Evolutionary conservation across 2,329 filamentous ascomycete genomes (phyloP).

Genomic region (Cladosporium phlei): DNA sequence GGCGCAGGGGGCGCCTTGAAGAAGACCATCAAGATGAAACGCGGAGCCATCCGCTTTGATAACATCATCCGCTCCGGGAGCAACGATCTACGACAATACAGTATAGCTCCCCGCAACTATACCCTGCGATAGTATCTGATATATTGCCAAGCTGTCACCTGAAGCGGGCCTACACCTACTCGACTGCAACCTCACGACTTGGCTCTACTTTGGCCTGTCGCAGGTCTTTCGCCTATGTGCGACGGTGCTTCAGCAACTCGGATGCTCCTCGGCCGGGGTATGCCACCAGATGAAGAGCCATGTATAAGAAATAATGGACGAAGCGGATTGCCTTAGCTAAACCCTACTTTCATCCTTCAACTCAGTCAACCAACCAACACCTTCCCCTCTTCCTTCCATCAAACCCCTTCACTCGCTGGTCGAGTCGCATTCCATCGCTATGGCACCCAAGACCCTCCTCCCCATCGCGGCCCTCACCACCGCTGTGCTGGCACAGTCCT

Average conservation of each 20-base stretch:
- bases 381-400: background rate
- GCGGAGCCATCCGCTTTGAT: constrained; percentile 4
- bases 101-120: background rate
- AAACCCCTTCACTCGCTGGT: constrained; percentile 1
- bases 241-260: background rate
- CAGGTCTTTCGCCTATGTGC: background rate
- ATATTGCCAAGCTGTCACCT: no score
- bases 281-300: background rate
- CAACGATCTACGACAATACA: background rate
- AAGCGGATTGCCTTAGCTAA: background rate
- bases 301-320: constrained; percentile 1
- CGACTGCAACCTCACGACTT: background rate
- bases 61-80: background rate
- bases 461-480: constrained; percentile 5
- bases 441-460: constrained; percentile 9
- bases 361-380: background rate
- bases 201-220: constrained; percentile 1
- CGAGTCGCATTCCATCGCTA: constrained; percentile 1
- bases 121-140: background rate
- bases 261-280: background rate
- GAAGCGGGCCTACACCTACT: no score
- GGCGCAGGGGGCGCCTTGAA: background rate
- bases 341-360: background rate
- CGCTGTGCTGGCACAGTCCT: constrained; percentile 5
- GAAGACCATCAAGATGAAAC: constrained; percentile 2